Evolutionary conservation across 306 rosid species (phyloP).

Genomic region (Echinosophora koreensis): DNA sequence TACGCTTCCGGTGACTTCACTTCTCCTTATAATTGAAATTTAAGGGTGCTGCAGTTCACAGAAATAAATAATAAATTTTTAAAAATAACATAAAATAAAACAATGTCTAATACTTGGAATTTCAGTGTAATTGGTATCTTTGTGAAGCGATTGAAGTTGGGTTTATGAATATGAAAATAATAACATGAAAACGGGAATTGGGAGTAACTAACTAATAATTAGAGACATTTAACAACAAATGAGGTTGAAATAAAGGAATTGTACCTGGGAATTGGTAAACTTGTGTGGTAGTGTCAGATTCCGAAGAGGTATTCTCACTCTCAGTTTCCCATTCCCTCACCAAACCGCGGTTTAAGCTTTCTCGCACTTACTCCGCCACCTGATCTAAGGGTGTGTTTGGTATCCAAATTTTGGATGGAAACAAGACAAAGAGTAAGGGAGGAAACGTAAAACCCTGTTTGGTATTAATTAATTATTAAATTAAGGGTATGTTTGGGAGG

Average conservation of each 20-base stretch:
- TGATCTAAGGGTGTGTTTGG: too few relatives aligned
- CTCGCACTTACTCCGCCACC: neutral
- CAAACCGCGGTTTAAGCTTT: neutral
- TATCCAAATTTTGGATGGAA: too few relatives aligned
- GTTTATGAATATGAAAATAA: neutral
- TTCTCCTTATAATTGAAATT: neutral
- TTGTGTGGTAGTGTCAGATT: neutral
- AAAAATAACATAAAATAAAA: neutral
- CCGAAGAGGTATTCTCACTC: neutral
- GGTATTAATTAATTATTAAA: too few relatives aligned
- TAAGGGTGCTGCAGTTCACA: constrained; percentile 20
- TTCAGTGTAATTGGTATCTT: neutral
- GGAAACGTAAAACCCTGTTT: too few relatives aligned
- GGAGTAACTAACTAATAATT: constrained; percentile 4
- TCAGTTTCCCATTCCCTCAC: neutral
- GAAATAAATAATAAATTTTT: neutral
- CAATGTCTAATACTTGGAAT: neutral
- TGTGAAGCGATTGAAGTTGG: neutral
- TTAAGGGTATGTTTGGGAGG: too few relatives aligned
- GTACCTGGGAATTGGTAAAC: neutral
- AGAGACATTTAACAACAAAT: neutral
- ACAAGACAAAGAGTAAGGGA: too few relatives aligned
- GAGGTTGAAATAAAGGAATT: neutral
- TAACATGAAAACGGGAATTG: neutral
- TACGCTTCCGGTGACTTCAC: constrained; percentile 6